phyloP scores from a whole-genome alignment of 2,329 filamentous ascomycete genomes.

The Arthrocladium fulminans region DNA sequence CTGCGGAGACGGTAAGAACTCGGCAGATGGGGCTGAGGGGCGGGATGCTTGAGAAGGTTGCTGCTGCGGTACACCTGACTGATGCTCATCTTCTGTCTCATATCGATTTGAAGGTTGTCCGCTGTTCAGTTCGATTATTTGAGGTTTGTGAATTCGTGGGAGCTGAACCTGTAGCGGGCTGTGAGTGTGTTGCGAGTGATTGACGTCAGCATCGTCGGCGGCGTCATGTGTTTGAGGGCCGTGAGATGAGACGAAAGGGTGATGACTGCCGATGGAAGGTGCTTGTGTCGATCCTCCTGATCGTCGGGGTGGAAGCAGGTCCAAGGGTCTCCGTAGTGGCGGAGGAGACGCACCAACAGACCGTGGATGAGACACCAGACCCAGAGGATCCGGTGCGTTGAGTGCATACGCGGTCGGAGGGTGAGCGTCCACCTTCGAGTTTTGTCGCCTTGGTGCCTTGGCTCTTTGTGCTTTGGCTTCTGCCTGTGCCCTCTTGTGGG shows the following conservation, averaged over 20 bases:
- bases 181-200: not conserved
- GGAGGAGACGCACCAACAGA: not conserved
- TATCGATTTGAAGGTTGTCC: too few species aligned
- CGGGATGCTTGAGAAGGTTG: too few species aligned
- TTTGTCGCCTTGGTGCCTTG: not conserved
- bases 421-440: too few species aligned
- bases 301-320: not conserved
- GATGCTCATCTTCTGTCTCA: too few species aligned
- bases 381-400: slow-evolving; percentile 1
- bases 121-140: too few species aligned
- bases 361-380: not conserved
- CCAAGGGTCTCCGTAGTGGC: not conserved
- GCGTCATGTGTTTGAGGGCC: not conserved
- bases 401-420: too few species aligned
- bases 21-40: too few species aligned
- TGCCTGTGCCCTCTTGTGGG: slow-evolving; percentile 3
- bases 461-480: not conserved
- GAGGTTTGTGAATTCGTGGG: too few species aligned
- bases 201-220: not conserved
- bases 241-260: not conserved
- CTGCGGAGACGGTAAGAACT: not conserved
- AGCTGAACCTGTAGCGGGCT: not conserved
- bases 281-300: not conserved
- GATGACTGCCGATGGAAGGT: not conserved
- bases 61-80: too few species aligned